These are phyloP conservation scores for Leishmania major DNA, from an alignment of 208 protist genomes.

Conservation along the genomic window DNA sequence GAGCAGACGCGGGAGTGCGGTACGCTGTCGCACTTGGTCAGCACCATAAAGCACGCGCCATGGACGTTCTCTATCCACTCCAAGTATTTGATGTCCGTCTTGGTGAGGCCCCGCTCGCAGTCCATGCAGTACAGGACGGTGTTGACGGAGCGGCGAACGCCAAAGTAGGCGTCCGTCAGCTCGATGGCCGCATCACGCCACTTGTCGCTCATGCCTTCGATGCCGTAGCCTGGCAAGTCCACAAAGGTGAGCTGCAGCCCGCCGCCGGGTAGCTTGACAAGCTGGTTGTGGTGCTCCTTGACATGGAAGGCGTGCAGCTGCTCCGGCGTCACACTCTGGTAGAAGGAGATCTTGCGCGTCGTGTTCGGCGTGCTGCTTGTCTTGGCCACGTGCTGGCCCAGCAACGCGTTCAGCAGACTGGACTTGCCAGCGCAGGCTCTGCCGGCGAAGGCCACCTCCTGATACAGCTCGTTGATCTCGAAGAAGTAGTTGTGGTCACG, in stretches of 20 bases:
- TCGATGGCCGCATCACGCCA: constrained; percentile 89
- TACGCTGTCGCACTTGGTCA: constrained; percentile 92
- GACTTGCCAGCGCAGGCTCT: constrained; percentile 88
- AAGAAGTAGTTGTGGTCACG: constrained; percentile 91
- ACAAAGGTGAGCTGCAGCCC: constrained; percentile 92
- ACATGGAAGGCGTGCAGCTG: constrained; percentile 76
- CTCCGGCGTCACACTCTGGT: constrained; percentile 85
- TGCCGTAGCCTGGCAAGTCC: constrained; percentile 90
- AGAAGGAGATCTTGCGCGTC: constrained; percentile 85
- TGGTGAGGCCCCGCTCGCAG: constrained; percentile 83
- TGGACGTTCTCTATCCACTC: constrained; percentile 91
- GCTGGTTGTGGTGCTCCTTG: constrained; percentile 66
- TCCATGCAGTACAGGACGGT: constrained; percentile 92
- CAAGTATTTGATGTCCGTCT: constrained; percentile 89
- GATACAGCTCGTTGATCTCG: constrained; percentile 91
- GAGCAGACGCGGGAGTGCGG: constrained; percentile 86
- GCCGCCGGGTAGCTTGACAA: constrained; percentile 87
- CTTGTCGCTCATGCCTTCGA: constrained; percentile 89
- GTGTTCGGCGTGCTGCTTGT: constrained; percentile 90
- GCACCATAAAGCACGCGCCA: constrained; percentile 85
- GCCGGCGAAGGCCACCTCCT: constrained; percentile 88
- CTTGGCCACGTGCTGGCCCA: constrained; percentile 78
- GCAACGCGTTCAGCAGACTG: constrained; percentile 84
- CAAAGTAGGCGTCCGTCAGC: constrained; percentile 89
- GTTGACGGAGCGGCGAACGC: constrained; percentile 91